Evolutionary conservation across 1,284 basidiomycete genomes (phyloP).

Genomic region (Leccinum insolens): DNA sequence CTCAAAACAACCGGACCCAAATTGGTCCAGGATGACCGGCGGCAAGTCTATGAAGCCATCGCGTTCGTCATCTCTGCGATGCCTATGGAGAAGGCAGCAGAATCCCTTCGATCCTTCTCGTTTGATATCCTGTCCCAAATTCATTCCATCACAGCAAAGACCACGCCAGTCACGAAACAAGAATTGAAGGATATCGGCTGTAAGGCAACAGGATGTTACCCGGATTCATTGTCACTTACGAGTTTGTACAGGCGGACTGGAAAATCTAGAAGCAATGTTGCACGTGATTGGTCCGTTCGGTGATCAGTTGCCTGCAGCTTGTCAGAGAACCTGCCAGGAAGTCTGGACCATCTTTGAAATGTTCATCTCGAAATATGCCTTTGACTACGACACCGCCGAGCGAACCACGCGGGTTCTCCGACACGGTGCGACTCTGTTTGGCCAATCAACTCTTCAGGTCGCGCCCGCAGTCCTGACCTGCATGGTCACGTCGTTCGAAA

Average conservation of each 20-base stretch:
- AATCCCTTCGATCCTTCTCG: constrained; percentile 84
- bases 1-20: constrained; percentile 76
- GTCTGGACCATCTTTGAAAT: constrained; percentile 85
- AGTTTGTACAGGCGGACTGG: constrained; percentile 66
- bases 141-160: constrained; percentile 58
- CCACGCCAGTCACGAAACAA: constrained; percentile 56
- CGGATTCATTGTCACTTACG: constrained; percentile 1
- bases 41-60: constrained; percentile 94
- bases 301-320: constrained; percentile 78
- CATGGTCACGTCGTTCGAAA: constrained; percentile 80
- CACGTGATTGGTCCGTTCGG: constrained; percentile 80
- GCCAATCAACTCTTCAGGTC: constrained; percentile 65
- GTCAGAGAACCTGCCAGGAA: constrained; percentile 78
- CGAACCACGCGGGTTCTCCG: constrained; percentile 87
- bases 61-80: constrained; percentile 94
- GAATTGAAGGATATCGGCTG: constrained; percentile 66
- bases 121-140: constrained; percentile 74
- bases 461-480: constrained; percentile 74
- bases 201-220: constrained; percentile 40
- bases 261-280: constrained; percentile 90
- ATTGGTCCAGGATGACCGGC: constrained; percentile 84
- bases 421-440: constrained; percentile 84
- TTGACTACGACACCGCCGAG: constrained; percentile 81
- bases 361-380: constrained; percentile 82
- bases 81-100: constrained; percentile 84